These are phyloP conservation scores for Lipomyces sp. DNA, from an alignment of 805 yeast genomes.

Conservation along the genomic window DNA sequence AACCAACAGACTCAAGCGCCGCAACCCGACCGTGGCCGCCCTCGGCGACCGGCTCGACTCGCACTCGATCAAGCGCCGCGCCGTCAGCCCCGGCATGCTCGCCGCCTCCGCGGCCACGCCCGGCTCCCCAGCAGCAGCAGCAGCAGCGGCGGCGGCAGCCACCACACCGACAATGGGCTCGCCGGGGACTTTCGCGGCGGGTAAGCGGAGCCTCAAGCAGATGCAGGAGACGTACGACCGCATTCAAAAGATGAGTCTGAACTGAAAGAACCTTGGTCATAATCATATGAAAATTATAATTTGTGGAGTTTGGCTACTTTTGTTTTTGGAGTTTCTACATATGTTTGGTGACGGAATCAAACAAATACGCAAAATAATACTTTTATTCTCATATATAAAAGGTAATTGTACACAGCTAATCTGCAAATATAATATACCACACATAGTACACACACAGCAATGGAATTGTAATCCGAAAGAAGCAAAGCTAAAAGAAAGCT, in stretches of 20 bases:
- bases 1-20: constrained; percentile 22
- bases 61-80: constrained; percentile 26
- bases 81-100: constrained; percentile 22
- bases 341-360: too few relatives aligned
- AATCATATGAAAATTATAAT: too few relatives aligned
- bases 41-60: constrained; percentile 14
- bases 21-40: constrained; percentile 6
- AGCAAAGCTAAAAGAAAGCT: too few relatives aligned
- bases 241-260: constrained; percentile 25
- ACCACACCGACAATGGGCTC: neutral
- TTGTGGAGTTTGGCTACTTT: too few relatives aligned
- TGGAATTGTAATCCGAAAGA: too few relatives aligned
- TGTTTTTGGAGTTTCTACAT: too few relatives aligned
- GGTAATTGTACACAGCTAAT: too few relatives aligned
- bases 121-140: constrained; percentile 4
- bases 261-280: constrained; percentile 1
- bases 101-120: constrained; percentile 6
- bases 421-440: too few relatives aligned
- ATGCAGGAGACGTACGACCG: constrained; percentile 29
- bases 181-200: constrained; percentile 25
- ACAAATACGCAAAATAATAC: too few relatives aligned
- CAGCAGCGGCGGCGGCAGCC: neutral
- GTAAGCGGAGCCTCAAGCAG: constrained; percentile 27
- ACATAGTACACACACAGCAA: too few relatives aligned
- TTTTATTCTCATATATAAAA: too few relatives aligned